Evolutionary conservation across 1,284 basidiomycete genomes (phyloP).

Genomic region (Cutaneotrichosporon sp.): DNA sequence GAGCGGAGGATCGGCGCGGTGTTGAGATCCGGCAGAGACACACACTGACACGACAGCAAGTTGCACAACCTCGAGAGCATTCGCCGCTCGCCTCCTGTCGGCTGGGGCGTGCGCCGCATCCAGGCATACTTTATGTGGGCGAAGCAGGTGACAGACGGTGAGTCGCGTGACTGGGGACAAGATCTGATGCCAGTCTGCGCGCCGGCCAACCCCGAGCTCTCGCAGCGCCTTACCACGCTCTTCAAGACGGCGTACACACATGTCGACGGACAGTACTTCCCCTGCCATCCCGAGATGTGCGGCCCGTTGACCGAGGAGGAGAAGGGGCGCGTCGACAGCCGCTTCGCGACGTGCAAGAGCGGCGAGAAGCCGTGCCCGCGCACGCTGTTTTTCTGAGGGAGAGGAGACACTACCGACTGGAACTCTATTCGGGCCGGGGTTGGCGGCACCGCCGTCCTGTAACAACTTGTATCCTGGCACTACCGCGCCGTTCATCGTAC

Average conservation of each 20-base stretch:
- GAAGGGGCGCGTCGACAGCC: conserved; percentile 43
- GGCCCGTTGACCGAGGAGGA: conserved; percentile 49
- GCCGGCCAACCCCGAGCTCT: conserved; percentile 45
- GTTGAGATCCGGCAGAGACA: neutral
- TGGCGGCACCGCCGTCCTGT: neutral
- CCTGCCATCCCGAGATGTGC: conserved; percentile 48
- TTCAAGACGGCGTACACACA: conserved; percentile 51
- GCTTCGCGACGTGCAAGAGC: conserved; percentile 33
- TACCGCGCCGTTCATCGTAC: conserved; percentile 5
- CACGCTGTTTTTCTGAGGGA: conserved; percentile 48
- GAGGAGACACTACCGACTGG: too few relatives aligned
- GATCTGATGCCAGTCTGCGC: conserved; percentile 38
- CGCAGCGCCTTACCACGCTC: conserved; percentile 41
- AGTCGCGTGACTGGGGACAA: conserved; percentile 8
- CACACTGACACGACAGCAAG: conserved; percentile 36
- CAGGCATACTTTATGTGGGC: conserved; percentile 56
- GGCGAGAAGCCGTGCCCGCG: conserved; percentile 42
- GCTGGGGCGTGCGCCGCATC: conserved; percentile 49
- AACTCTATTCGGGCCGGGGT: neutral
- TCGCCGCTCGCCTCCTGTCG: conserved; percentile 46
- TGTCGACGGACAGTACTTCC: conserved; percentile 45
- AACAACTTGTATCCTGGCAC: conserved; percentile 6
- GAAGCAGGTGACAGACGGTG: conserved; percentile 53
- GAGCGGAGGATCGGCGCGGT: neutral
- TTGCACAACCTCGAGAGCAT: conserved; percentile 54